Evolutionary conservation across 2,329 filamentous ascomycete genomes (phyloP).

Genomic region (Colletotrichum sp.): DNA sequence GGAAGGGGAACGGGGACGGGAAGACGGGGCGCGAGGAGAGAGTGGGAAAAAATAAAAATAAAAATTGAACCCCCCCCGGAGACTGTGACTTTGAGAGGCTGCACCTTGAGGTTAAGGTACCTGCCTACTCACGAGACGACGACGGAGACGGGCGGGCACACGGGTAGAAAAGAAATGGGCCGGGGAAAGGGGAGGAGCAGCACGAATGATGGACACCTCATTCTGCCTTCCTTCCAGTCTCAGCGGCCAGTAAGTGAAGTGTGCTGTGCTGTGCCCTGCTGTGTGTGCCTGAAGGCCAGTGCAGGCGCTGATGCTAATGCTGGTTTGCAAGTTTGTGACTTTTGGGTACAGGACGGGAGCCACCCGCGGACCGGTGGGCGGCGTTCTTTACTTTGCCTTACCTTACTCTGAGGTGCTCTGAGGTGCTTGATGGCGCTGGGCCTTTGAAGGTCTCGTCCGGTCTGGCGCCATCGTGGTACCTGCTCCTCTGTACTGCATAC

Average conservation of each 20-base stretch:
- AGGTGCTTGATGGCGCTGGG: neutral
- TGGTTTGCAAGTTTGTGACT: neutral
- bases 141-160: neutral
- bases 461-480: neutral
- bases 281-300: neutral
- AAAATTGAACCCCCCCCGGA: neutral
- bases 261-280: neutral
- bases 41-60: neutral
- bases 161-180: slow-evolving; percentile 4
- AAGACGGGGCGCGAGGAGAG: neutral
- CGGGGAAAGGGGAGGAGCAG: slow-evolving; percentile 1
- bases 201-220: neutral
- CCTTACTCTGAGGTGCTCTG: neutral
- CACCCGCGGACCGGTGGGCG: neutral
- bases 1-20: neutral
- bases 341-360: neutral
- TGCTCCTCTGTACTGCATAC: neutral
- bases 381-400: neutral
- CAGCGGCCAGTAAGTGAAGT: neutral
- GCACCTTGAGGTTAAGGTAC: neutral
- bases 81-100: neutral
- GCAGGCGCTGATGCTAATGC: neutral
- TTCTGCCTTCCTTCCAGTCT: neutral
- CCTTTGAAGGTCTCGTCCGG: neutral
- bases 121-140: neutral